These are phyloP conservation scores for Arabidopsis hybrid DNA, from an alignment of 441 rosid genomes.

Conservation along the genomic window DNA sequence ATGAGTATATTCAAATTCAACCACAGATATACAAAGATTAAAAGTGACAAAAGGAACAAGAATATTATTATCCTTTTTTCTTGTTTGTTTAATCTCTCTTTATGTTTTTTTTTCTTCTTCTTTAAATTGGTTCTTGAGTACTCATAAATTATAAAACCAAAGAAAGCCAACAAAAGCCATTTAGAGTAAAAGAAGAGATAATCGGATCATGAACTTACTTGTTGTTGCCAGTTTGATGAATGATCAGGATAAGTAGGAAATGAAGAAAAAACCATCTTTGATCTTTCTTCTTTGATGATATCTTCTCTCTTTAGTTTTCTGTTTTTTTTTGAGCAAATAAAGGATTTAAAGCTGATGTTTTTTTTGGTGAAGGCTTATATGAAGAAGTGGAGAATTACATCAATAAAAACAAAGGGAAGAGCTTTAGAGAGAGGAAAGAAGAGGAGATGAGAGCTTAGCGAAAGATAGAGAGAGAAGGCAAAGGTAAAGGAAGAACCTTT, in stretches of 20 bases:
- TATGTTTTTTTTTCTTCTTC: constrained; percentile 1
- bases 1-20: constrained; percentile 55
- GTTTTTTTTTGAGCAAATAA: constrained; percentile 33
- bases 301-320: constrained; percentile 43
- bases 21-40: constrained; percentile 48
- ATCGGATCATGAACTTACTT: constrained; percentile 49
- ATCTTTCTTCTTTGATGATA: constrained; percentile 43
- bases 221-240: constrained; percentile 72
- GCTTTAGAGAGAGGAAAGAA: constrained; percentile 48
- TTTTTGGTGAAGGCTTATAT: constrained; percentile 48
- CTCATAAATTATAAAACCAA: constrained; percentile 36
- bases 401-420: constrained; percentile 53
- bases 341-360: constrained; percentile 47
- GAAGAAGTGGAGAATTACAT: constrained; percentile 60
- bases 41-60: constrained; percentile 52
- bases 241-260: constrained; percentile 60
- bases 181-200: too few species aligned
- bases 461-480: constrained; percentile 46
- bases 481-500: constrained; percentile 48
- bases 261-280: constrained; percentile 67
- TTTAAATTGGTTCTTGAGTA: constrained; percentile 27
- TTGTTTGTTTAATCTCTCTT: constrained; percentile 41
- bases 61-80: constrained; percentile 47
- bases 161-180: neutral
- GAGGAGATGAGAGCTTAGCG: constrained; percentile 46